phyloP scores from a whole-genome alignment of 2,329 filamentous ascomycete genomes.

The Corynespora cassiicola region DNA sequence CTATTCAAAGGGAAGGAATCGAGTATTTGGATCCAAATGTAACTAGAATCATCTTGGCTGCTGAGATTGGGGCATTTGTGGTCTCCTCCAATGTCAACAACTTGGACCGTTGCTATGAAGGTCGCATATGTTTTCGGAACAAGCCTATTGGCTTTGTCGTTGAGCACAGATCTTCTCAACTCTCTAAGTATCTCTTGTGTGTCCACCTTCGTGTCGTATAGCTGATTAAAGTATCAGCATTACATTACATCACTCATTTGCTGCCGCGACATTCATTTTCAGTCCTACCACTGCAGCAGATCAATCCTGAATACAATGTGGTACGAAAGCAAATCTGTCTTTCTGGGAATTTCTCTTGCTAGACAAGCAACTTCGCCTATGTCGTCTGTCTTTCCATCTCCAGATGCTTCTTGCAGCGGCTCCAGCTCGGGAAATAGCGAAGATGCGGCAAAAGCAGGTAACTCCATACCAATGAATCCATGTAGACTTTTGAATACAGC shows the following conservation, averaged over 20 bases:
- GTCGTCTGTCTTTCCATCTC: no score
- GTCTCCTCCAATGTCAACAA: constrained; percentile 6
- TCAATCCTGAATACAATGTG: constrained; percentile 15
- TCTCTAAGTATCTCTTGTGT: constrained; percentile 9
- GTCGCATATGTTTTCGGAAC: constrained; percentile 4
- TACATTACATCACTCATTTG: constrained; percentile 8
- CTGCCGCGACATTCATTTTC: constrained; percentile 8
- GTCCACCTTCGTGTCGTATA: no score
- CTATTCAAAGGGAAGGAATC: no score
- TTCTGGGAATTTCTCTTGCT: constrained; percentile 14
- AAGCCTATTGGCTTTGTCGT: constrained; percentile 10
- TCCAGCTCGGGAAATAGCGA: no score
- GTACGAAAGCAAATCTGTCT: constrained; percentile 14
- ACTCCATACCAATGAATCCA: no score
- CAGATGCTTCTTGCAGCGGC: no score
- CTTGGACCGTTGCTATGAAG: constrained; percentile 7
- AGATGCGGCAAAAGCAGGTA: no score
- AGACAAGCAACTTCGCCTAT: no score
- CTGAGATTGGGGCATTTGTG: constrained; percentile 14
- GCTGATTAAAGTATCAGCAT: no score
- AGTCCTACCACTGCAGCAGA: constrained; percentile 14
- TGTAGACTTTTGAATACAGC: no score
- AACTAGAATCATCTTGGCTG: no score
- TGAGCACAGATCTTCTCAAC: constrained; percentile 11
- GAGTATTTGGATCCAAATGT: no score